Base-by-base conservation (phyloP, 2,329 filamentous ascomycete genomes). In the Aspergillus sp. region DNA sequence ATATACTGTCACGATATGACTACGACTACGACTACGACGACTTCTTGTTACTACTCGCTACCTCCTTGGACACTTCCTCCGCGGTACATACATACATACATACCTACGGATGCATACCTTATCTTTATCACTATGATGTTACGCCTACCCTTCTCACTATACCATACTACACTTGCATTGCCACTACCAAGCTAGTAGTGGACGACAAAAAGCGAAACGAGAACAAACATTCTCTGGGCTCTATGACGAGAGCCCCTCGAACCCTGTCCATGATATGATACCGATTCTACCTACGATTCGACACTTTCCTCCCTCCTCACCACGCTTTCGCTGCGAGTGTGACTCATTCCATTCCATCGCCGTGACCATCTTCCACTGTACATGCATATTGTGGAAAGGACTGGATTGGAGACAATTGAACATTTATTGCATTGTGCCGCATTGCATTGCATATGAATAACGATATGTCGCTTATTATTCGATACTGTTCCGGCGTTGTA, bases 381-480 rank as follows among this genome's bases (percentile, higher is more conserved):
- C 15, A 19, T 35, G 17, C 9, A 33, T 7, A 23, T 35, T 40
- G 15, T 40, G 15, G 35, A 39, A 39, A 7, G 35, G 41, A 23
- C 35, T 39, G 35, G 23, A 25, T 31, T 31, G 27, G 27, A 31
- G 27, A 4, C 23, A 14, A 23, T 33, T 31, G 21, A 27, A 37
- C 37, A 35, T 12, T 31, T 52, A n/a, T 33, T 31, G 17, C 39
- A 12, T 25, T 15, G 23, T 41, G 39, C 19, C 23, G 21, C 41
- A 17, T n/a, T 19, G 23, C n/a, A 12, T 44, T 44, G 31, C 47
- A 37, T 39, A 56, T 51, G 47, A 56, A 52, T 56, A 27, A 56
- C 19, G 40, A 56, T 31, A 45, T 56, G 9, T 33, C 19, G 14
- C 25, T 39, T 11, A 4, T 35, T 19, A 23, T 41, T 21, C 4